These are phyloP conservation scores for Pleoardoris graminearum DNA, from an alignment of 2,329 filamentous ascomycete genomes.

Conservation along the genomic window DNA sequence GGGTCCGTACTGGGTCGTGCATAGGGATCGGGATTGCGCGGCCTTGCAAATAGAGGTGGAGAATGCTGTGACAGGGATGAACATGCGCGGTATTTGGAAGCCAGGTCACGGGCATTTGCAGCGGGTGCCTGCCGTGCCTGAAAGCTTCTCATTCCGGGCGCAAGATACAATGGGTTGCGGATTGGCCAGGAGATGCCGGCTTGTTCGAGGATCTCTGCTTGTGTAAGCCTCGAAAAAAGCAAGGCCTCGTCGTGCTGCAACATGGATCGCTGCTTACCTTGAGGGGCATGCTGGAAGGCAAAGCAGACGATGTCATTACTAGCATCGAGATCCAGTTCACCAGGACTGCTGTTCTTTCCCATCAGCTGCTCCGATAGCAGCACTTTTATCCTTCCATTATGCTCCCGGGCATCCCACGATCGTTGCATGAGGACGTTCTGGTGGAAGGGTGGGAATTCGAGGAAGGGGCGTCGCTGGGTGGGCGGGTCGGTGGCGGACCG, in stretches of 20 bases:
- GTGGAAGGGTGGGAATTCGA: slow-evolving; percentile 75
- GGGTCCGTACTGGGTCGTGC: slow-evolving; percentile 23
- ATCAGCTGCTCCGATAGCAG: slow-evolving; percentile 73
- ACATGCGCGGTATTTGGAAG: slow-evolving; percentile 10
- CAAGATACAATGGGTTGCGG: slow-evolving; percentile 35
- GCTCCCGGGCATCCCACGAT: slow-evolving; percentile 72
- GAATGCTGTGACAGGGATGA: slow-evolving; percentile 18
- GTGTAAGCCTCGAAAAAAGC: slow-evolving; percentile 16
- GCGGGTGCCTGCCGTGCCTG: slow-evolving; percentile 2
- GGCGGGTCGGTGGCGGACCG: slow-evolving; percentile 28
- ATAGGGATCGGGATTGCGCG: slow-evolving; percentile 20
- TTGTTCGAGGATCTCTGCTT: slow-evolving; percentile 69
- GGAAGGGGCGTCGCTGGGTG: slow-evolving; percentile 55
- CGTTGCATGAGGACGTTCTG: slow-evolving; percentile 68
- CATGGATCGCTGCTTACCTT: slow-evolving; percentile 57
- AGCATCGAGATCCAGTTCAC: slow-evolving; percentile 57
- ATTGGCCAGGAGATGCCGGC: slow-evolving; percentile 80
- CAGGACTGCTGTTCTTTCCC: slow-evolving; percentile 22
- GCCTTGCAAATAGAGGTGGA: slow-evolving; percentile 11
- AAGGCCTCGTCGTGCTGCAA: neutral
- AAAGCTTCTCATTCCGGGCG: slow-evolving; percentile 1
- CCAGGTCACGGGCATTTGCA: slow-evolving; percentile 1
- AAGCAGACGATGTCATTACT: slow-evolving; percentile 76
- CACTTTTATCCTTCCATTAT: slow-evolving; percentile 74
- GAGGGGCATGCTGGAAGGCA: slow-evolving; percentile 82